These are phyloP conservation scores for Styphnolobium japonicum DNA, from an alignment of 306 rosid genomes.

Conservation along the genomic window DNA sequence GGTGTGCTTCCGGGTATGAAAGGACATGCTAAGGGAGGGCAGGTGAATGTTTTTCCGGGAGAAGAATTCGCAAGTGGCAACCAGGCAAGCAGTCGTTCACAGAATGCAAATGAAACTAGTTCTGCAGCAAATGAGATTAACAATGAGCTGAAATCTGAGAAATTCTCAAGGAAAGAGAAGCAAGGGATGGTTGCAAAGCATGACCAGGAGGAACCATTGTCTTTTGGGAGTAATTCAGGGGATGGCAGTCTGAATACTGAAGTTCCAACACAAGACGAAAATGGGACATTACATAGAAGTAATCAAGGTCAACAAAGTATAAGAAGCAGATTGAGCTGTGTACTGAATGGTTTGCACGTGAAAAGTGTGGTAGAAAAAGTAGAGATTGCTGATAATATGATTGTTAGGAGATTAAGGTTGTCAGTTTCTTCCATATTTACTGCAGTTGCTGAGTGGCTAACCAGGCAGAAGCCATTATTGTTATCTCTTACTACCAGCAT, in stretches of 20 bases:
- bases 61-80: constrained; percentile 52
- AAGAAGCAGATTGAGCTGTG: constrained; percentile 38
- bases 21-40: constrained; percentile 46
- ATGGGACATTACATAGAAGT: constrained; percentile 31
- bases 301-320: constrained; percentile 39
- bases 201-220: constrained; percentile 32
- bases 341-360: constrained; percentile 47
- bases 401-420: constrained; percentile 51
- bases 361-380: constrained; percentile 42
- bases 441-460: constrained; percentile 55
- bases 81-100: constrained; percentile 36
- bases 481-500: constrained; percentile 31
- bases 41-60: constrained; percentile 56
- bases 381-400: constrained; percentile 53
- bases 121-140: constrained; percentile 39
- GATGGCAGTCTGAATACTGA: constrained; percentile 35
- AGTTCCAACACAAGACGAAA: constrained; percentile 46
- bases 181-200: constrained; percentile 41
- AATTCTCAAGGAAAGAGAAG: constrained; percentile 54
- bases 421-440: constrained; percentile 42
- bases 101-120: constrained; percentile 31
- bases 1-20: constrained; percentile 44
- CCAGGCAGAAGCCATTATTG: constrained; percentile 55
- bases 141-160: constrained; percentile 35
- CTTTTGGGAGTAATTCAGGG: constrained; percentile 40